phyloP scores from a whole-genome alignment of 768 basidiomycete species.

The Hypholoma fasciculare region DNA sequence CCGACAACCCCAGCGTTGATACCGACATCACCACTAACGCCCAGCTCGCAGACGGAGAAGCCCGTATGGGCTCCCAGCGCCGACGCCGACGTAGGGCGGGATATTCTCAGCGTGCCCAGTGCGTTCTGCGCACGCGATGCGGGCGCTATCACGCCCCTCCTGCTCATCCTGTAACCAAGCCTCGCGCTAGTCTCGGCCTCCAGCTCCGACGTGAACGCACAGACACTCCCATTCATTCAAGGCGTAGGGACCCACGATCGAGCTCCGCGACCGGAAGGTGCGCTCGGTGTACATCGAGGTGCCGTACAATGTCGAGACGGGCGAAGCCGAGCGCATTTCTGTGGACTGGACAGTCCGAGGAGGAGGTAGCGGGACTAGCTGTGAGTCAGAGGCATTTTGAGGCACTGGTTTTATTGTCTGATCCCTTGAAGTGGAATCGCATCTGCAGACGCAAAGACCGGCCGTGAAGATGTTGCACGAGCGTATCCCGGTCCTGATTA shows the following conservation, averaged over 20 bases:
- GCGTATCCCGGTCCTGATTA: conserved; percentile 81
- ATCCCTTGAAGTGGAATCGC: conserved; percentile 71
- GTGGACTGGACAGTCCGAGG: conserved; percentile 94
- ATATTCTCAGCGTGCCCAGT: no score
- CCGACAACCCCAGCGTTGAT: background rate
- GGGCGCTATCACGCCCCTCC: conserved; percentile 85
- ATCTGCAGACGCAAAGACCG: conserved; percentile 88
- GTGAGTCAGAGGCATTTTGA: conserved; percentile 44
- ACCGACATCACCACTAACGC: background rate
- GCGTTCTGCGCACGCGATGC: no score
- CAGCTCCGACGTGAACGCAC: conserved; percentile 55
- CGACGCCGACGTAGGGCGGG: conserved; percentile 44
- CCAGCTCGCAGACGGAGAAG: conserved; percentile 15
- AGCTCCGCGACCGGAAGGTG: conserved; percentile 76
- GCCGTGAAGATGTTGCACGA: conserved; percentile 97
- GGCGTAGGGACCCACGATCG: conserved; percentile 91
- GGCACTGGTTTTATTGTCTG: conserved; percentile 1
- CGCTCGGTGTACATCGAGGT: conserved; percentile 84
- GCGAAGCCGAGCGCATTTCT: conserved; percentile 97
- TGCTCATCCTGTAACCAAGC: conserved; percentile 72
- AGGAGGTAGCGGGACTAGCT: conserved; percentile 76
- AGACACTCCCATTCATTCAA: conserved; percentile 87
- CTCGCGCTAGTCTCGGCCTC: conserved; percentile 35
- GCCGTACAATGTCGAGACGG: conserved; percentile 89
- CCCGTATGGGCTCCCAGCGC: background rate